These are phyloP conservation scores for Candida silvicultrix DNA, from an alignment of 805 yeast genomes.

Conservation along the genomic window DNA sequence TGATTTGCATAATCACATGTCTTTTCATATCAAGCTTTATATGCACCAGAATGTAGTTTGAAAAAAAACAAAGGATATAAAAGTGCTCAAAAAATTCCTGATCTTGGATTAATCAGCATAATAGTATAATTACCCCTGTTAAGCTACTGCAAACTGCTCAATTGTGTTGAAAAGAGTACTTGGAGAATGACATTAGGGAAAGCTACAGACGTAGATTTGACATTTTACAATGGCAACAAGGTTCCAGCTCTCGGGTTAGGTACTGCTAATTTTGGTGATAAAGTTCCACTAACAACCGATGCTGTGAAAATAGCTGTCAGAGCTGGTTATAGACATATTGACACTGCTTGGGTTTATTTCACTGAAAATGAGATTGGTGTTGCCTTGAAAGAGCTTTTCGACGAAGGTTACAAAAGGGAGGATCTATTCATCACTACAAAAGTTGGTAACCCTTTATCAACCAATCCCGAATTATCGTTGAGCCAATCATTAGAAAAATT, in stretches of 20 bases:
- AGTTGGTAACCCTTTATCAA: conserved; percentile 23
- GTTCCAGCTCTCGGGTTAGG: conserved; percentile 73
- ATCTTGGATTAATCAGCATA: no score
- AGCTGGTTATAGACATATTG: conserved; percentile 67
- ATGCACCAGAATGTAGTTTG: no score
- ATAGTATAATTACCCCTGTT: neutral
- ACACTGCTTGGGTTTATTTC: conserved; percentile 65
- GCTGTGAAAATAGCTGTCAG: conserved; percentile 55
- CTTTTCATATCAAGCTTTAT: no score
- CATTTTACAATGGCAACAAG: conserved; percentile 47
- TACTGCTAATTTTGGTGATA: conserved; percentile 47
- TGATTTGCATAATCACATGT: no score
- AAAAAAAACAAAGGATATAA: no score
- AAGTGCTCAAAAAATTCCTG: no score
- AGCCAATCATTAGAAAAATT: conserved; percentile 52
- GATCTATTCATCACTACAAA: conserved; percentile 71
- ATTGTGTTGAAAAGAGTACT: no score
- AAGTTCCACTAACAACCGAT: conserved; percentile 36
- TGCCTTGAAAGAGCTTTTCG: conserved; percentile 41
- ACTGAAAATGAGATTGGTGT: conserved; percentile 63
- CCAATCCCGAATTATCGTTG: conserved; percentile 52
- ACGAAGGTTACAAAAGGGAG: conserved; percentile 39
- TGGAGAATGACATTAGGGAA: conserved; percentile 5
- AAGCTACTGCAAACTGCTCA: no score
- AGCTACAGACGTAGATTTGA: conserved; percentile 33